Conservation (phyloP, 2,329 filamentous ascomycete species). For the Cytospora piceae region DNA sequence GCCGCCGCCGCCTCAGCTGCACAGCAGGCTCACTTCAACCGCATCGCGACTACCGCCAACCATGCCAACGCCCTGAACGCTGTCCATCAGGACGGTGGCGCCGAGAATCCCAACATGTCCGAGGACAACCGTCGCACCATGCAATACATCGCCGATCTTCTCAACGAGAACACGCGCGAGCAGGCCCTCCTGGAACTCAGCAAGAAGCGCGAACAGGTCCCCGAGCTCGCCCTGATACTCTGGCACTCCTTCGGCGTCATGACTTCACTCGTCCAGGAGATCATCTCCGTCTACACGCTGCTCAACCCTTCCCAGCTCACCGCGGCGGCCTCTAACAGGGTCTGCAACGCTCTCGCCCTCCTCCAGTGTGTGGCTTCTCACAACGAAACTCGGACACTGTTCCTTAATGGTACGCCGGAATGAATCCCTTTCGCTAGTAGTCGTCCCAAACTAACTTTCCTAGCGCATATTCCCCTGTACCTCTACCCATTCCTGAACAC, state of each 20-base stretch:
- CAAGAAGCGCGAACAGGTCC: slow-evolving; percentile 98
- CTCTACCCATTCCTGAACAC: slow-evolving; percentile 98
- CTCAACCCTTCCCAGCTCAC: slow-evolving; percentile 97
- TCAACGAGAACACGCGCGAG: slow-evolving; percentile 86
- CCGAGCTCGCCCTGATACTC: slow-evolving; percentile 90
- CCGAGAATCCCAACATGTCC: slow-evolving; percentile 67
- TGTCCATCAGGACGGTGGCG: slow-evolving; percentile 57
- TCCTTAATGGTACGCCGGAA: slow-evolving; percentile 75
- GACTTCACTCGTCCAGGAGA: slow-evolving; percentile 96
- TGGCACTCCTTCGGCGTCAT: slow-evolving; percentile 99
- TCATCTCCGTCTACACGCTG: slow-evolving; percentile 97
- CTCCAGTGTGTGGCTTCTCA: slow-evolving; percentile 97
- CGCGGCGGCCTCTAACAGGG: slow-evolving; percentile 93
- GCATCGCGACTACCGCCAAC: slow-evolving; percentile 70
- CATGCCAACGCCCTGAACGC: slow-evolving; percentile 50
- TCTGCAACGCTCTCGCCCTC: slow-evolving; percentile 94
- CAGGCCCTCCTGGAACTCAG: slow-evolving; percentile 91
- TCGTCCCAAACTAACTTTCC: not conserved
- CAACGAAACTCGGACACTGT: slow-evolving; percentile 91
- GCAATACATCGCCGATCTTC: slow-evolving; percentile 86
- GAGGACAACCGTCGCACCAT: slow-evolving; percentile 95
- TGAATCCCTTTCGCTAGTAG: not conserved
- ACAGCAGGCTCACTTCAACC: slow-evolving; percentile 70
- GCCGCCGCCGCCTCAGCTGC: slow-evolving; percentile 57
- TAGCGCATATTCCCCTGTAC: slow-evolving; percentile 96